Conservation (phyloP, 2,329 filamentous ascomycete species). For the Didymosphaeria variabile region DNA sequence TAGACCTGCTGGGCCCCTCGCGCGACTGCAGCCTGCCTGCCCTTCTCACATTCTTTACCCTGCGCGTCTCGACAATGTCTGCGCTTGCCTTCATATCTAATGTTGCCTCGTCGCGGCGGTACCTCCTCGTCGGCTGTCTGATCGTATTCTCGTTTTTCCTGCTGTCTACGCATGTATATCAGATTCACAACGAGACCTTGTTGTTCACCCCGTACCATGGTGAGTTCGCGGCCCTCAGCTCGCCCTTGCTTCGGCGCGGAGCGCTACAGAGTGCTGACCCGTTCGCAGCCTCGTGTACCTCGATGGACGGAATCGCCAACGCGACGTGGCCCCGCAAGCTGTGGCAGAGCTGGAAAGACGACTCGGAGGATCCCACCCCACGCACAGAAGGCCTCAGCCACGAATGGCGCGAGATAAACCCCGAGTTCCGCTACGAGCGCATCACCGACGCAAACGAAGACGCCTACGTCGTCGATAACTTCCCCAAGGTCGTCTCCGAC, state of each 20-base stretch:
- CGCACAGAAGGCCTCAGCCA: conserved; percentile 10
- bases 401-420: conserved; percentile 16
- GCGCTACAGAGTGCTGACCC: background rate
- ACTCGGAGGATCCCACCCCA: conserved; percentile 5
- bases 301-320: background rate
- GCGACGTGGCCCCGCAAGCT: conserved; percentile 12
- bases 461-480: conserved; percentile 14
- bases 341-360: conserved; percentile 18
- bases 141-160: conserved; percentile 10
- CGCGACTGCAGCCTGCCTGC: conserved; percentile 9
- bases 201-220: conserved; percentile 13
- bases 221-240: background rate
- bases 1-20: background rate
- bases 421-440: conserved; percentile 15
- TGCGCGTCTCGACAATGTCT: conserved; percentile 1
- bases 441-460: conserved; percentile 14
- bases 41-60: conserved; percentile 1
- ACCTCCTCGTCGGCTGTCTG: conserved; percentile 10
- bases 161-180: conserved; percentile 10
- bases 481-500: conserved; percentile 9
- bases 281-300: conserved; percentile 9
- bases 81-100: conserved; percentile 11
- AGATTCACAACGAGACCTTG: conserved; percentile 14
- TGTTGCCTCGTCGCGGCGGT: conserved; percentile 5
- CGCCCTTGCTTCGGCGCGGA: background rate